Evolutionary conservation across 1,284 basidiomycete genomes (phyloP), one percentile per base, ranked within the genome.

Genomic region (Trichosporon sp.): DNA sequence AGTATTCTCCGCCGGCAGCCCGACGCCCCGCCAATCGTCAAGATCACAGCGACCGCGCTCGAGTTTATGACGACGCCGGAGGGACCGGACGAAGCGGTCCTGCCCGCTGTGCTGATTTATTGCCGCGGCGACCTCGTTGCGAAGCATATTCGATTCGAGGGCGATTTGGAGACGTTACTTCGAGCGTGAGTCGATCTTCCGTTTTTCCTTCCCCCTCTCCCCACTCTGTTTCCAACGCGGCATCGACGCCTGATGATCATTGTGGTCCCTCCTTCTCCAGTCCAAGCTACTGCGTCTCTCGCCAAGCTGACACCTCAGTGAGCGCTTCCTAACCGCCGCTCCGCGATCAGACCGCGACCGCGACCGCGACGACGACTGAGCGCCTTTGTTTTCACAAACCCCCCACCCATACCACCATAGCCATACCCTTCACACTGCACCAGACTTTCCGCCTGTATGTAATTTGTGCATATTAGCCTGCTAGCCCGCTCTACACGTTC

Each of bases 21-120:
- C 49, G 25, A 29, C 14, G 25, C 49, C 6, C 16, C 25, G 14
- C 16, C 25, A 4, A 29, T 54, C 25, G 49, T 54, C 25, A 29
- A 29, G 25, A 29, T 54, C 29, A 54, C 49, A 16, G 49, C 49
- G 14, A 54, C 49, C 25, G 49, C 25, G 49, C 25, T 54, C 25
- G 14, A 36, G 58, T 21, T 34, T 49, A 52, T 56, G 64, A 19
- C 46, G 29, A 62, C 59, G 52, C 19, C 6, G n/a, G 37, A n/a
- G 6, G 60, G 36, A n/a, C 68, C 78, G 1, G 79, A 80, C 68
- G 73, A 74, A 2, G 79, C 79, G 49, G 79, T 80, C 1, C 64
- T 80, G n/a, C 79, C 79, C 9, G 74, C 75, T 4, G 60, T 80
- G 44, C 70, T 80, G 40, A 74, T 73, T 11, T 80, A 80, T 58